These are phyloP conservation scores for Priceomyces melissophilus DNA, from an alignment of 805 yeast species.

Conservation along the genomic window DNA sequence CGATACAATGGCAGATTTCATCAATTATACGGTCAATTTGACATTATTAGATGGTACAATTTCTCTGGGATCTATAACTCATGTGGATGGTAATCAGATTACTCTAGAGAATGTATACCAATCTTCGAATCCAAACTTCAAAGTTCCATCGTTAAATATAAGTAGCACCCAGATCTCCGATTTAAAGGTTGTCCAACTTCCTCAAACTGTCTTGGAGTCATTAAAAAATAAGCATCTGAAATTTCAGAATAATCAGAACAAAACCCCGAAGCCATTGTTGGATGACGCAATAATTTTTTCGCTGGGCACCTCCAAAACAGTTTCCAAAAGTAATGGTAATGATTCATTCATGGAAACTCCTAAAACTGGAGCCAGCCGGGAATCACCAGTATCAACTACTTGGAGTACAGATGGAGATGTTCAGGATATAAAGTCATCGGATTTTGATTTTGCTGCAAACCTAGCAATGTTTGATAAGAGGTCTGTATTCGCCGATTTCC, in stretches of 20 bases:
- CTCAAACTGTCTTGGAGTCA: constrained; percentile 26
- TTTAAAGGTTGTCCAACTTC: constrained; percentile 55
- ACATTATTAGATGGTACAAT: constrained; percentile 36
- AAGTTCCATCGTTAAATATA: constrained; percentile 14
- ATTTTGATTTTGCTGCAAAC: constrained; percentile 83
- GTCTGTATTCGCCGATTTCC: constrained; percentile 74
- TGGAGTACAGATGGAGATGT: constrained; percentile 49
- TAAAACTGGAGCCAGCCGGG: constrained; percentile 3
- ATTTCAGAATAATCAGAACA: constrained; percentile 1
- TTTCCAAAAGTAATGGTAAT: constrained; percentile 7
- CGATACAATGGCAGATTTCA: constrained; percentile 33
- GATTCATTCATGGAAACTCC: constrained; percentile 9
- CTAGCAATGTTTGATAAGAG: constrained; percentile 78
- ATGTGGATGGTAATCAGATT: constrained; percentile 28
- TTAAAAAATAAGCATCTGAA: constrained; percentile 15
- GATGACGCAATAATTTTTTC: constrained; percentile 31
- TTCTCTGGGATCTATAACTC: constrained; percentile 31
- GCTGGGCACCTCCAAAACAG: constrained; percentile 6
- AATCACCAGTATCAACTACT: constrained; percentile 19
- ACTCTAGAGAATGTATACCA: constrained; percentile 21
- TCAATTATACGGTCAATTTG: constrained; percentile 39
- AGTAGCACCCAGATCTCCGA: constrained; percentile 45
- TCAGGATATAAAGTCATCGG: constrained; percentile 48
- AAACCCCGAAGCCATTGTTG: constrained; percentile 6
- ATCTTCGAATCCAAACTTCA: constrained; percentile 10